These are phyloP conservation scores for Dalechampia spathulata DNA, from an alignment of 441 rosid genomes.

Conservation along the genomic window DNA sequence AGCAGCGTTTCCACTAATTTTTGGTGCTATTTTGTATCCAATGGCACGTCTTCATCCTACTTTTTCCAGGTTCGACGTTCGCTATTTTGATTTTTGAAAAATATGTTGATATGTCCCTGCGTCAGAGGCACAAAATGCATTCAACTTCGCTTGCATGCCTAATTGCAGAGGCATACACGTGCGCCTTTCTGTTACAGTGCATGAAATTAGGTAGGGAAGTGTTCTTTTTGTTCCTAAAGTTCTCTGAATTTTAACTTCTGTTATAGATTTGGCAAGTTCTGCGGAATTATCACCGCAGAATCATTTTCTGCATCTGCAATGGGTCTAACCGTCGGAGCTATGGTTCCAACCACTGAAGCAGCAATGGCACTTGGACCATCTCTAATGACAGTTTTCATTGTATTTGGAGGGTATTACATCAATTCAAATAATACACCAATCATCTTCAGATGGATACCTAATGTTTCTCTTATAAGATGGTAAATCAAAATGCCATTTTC, in stretches of 20 bases:
- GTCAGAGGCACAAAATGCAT: background rate
- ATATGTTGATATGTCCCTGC: background rate
- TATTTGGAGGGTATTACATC: slow-evolving; percentile 89
- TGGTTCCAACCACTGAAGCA: slow-evolving; percentile 93
- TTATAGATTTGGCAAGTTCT: slow-evolving; percentile 80
- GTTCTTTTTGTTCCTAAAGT: slow-evolving; percentile 2
- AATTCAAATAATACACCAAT: slow-evolving; percentile 88
- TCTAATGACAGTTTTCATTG: slow-evolving; percentile 93
- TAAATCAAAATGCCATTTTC: slow-evolving; percentile 20
- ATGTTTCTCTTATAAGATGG: slow-evolving; percentile 88
- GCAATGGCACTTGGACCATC: slow-evolving; percentile 99
- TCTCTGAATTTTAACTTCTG: slow-evolving; percentile 12
- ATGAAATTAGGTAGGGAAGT: background rate
- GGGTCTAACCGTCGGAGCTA: slow-evolving; percentile 98
- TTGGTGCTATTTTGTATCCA: slow-evolving; percentile 87
- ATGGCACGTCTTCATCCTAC: slow-evolving; percentile 92
- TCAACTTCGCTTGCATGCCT: background rate
- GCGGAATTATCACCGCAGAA: slow-evolving; percentile 85
- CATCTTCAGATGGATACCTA: slow-evolving; percentile 90
- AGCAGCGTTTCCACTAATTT: slow-evolving; percentile 90
- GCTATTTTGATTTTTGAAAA: slow-evolving; percentile 6
- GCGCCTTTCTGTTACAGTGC: background rate
- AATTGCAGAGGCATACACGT: background rate
- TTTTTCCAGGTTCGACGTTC: slow-evolving; percentile 51
- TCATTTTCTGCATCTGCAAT: slow-evolving; percentile 97